Conservation (phyloP, 352 stramenopile species). For the Pythium rishiriense region DNA sequence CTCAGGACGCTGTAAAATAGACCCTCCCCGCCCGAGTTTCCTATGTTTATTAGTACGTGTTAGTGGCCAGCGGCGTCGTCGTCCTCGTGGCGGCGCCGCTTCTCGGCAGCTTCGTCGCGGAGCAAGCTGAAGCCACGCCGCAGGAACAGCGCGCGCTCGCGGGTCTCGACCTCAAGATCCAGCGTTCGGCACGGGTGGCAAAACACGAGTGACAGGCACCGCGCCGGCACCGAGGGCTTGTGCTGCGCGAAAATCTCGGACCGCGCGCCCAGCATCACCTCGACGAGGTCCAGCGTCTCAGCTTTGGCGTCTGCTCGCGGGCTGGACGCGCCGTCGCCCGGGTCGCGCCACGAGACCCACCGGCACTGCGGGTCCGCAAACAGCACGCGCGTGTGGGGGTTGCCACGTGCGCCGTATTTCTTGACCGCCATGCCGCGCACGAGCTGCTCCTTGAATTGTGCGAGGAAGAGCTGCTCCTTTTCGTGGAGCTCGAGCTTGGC, state of each 20-base stretch:
- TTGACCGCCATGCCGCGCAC: slow-evolving; percentile 48
- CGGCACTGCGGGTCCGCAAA: slow-evolving; percentile 53
- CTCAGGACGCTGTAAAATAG: too few relatives aligned
- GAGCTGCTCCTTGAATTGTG: slow-evolving; percentile 61
- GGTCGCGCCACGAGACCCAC: slow-evolving; percentile 58
- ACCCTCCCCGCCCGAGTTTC: too few relatives aligned
- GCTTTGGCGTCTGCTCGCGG: slow-evolving; percentile 48
- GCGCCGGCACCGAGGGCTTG: slow-evolving; percentile 28
- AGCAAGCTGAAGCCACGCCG: slow-evolving; percentile 64
- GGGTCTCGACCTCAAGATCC: slow-evolving; percentile 59
- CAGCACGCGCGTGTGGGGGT: slow-evolving; percentile 50
- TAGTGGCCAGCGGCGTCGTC: background rate
- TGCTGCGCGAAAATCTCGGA: slow-evolving; percentile 52
- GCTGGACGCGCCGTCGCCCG: slow-evolving; percentile 30
- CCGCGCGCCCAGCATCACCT: slow-evolving; percentile 44
- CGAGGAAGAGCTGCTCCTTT: slow-evolving; percentile 45
- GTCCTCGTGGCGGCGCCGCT: slow-evolving; percentile 23
- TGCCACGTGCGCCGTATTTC: slow-evolving; percentile 54
- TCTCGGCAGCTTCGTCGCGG: slow-evolving; percentile 42
- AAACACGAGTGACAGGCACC: slow-evolving; percentile 74
- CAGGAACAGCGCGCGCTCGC: slow-evolving; percentile 44
- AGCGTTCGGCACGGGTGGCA: slow-evolving; percentile 70
- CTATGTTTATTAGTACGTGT: background rate
- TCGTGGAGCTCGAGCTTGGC: slow-evolving; percentile 29
- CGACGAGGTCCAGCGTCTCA: slow-evolving; percentile 53